Percentiles rank a stretch among this genome's conserved stretches.
phyloP scores from a whole-genome alignment of 1,284 basidiomycete species.

The Irpex rosettiformis region DNA sequence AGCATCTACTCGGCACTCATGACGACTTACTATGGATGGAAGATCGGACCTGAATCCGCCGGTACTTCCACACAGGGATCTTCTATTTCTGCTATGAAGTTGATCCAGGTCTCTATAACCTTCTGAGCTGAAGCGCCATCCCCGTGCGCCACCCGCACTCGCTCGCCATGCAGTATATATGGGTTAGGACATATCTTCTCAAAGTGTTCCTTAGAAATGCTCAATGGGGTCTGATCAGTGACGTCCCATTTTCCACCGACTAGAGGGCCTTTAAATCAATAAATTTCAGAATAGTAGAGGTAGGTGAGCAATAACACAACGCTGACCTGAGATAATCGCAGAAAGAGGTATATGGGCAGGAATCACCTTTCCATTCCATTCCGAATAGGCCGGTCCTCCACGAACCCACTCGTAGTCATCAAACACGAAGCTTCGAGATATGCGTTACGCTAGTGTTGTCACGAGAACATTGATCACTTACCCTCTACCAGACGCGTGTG shows the following conservation, averaged over 20 bases:
- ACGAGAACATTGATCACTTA: too few species aligned
- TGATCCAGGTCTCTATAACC: slow-evolving; percentile 34
- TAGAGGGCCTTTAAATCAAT: slow-evolving; percentile 30
- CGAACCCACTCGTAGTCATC: slow-evolving; percentile 36
- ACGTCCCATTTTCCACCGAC: slow-evolving; percentile 34
- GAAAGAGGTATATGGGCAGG: slow-evolving; percentile 36
- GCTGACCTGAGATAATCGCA: slow-evolving; percentile 26
- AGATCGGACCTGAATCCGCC: slow-evolving; percentile 23
- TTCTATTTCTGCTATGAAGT: slow-evolving; percentile 28
- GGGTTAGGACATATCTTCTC: slow-evolving; percentile 35
- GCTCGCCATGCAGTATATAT: slow-evolving; percentile 25
- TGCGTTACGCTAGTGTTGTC: too few species aligned
- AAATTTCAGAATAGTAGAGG: slow-evolving; percentile 17
- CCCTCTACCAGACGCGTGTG: slow-evolving; percentile 30
- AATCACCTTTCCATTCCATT: slow-evolving; percentile 30
- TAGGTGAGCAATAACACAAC: slow-evolving; percentile 17
- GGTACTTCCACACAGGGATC: slow-evolving; percentile 34
- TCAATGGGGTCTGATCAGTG: slow-evolving; percentile 30
- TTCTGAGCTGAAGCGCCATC: slow-evolving; percentile 16
- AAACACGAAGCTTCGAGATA: slow-evolving; percentile 33
- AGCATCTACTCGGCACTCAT: background rate
- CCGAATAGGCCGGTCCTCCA: slow-evolving; percentile 26
- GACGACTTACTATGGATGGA: slow-evolving; percentile 29
- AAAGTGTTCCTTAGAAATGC: slow-evolving; percentile 34
- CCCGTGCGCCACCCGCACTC: slow-evolving; percentile 21